Base-by-base conservation (phyloP, 73 alveolate genomes). In the Paramecium primaurelia region DNA sequence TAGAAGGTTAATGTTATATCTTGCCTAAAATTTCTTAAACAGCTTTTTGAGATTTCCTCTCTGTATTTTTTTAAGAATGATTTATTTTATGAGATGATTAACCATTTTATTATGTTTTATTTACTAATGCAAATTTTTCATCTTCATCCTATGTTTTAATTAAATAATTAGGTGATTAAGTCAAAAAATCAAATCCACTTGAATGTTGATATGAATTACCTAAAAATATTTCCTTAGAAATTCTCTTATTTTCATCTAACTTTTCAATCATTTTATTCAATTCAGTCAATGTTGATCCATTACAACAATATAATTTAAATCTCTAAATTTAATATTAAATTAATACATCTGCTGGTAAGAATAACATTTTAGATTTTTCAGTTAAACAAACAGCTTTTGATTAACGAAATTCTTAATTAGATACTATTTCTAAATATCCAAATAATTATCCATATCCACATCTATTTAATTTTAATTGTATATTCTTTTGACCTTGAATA, bases 381-480 rank as follows among this genome's bases (percentile, higher is more conserved):
- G 91, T 45, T 25, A 80, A 45, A 18, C 91, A 80, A 8, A 80
- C 91, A 20, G 91, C 91, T 80, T 42, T 80, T 10, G 91, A 45
- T 42, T 6, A 25, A 28, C 91, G 49, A 45, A 20, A 44, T 32
- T 80, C 91, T 26, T 25, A 22, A 45, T 49, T 25, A 22, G 16
- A 3, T 1, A 44, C 49, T 10, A 80, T 42, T 36, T 80, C 91
- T 18, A 45, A 80, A 26, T 80, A 80, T 22, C 91, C 91, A 47
- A 80, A 80, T 49, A 80, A 12, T 26, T 80, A 80, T 80, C 91
- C 91, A 10, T 42, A 25, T 49, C 91, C 91, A 11, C 47, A 80
- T 80, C 91, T 45, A 20, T 40, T 25, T 49, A 80, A 47, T 26
- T 80, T 80, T 47, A 80, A 20, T 47, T 42, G 32, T 4, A 80